Evolutionary conservation across 139 green algal genomes (phyloP), one percentile per base, ranked within the genome.

Genomic region (Astrephomene gubernaculifera): DNA sequence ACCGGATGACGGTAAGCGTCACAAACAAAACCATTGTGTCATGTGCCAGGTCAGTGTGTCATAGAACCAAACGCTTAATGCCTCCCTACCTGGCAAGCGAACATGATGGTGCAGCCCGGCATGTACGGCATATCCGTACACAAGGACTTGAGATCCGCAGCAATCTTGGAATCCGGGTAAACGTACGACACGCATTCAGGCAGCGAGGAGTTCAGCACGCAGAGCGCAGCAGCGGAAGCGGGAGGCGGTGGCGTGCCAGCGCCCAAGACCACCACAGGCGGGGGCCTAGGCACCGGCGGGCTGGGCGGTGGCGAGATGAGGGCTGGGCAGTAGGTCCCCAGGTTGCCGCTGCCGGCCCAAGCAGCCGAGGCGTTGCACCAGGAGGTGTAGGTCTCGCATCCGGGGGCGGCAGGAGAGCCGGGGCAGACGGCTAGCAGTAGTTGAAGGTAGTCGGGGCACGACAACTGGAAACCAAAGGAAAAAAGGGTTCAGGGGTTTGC

Each of bases 41-140:
- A n/a, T n/a, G n/a, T n/a, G n/a, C n/a, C n/a, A n/a, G n/a, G n/a
- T n/a, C n/a, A n/a, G n/a, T n/a, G n/a, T n/a, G n/a, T n/a, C n/a
- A n/a, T n/a, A n/a, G n/a, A n/a, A n/a, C n/a, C n/a, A n/a, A n/a
- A n/a, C n/a, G n/a, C n/a, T n/a, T n/a, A n/a, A n/a, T n/a, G n/a
- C n/a, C 49, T 8, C 12, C 68, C 29, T 25, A 78, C 82, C 71
- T 60, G 31, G 60, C 82, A 87, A 12, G 82, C 82, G 19, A 12
- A 8, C 10, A 22, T 31, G 24, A 87, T 53, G 17, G 57, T 87
- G 61, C 82, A 87, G n/a, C 82, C 82, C 27, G 71, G 69, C 82
- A 87, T 87, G 71, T 87, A 71, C 41, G 82, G 82, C 82, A 87
- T 87, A 22, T 60, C 2, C 1, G 57, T 57, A 54, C 82, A 87